Conservation (phyloP, 495 filamentous ascomycete species). For the Aspergillus campestris region DNA sequence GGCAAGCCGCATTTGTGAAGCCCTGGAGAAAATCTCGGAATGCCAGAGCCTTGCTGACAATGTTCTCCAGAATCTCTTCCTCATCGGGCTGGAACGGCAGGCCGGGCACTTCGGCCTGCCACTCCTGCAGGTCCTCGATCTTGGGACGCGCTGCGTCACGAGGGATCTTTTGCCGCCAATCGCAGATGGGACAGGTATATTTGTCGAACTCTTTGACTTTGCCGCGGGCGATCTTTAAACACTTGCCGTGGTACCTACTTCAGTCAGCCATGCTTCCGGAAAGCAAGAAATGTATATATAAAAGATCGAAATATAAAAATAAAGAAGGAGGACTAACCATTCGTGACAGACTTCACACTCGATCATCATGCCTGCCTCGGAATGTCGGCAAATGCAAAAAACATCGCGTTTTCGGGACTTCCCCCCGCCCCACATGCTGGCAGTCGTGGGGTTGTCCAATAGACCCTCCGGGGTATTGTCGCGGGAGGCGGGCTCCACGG, state of each 20-base stretch:
- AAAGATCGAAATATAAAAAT: neutral
- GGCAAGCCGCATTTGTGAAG: conserved; percentile 72
- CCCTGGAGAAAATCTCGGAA: conserved; percentile 77
- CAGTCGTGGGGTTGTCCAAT: conserved; percentile 36
- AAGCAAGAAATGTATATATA: too few relatives aligned
- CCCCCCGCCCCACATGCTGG: conserved; percentile 35
- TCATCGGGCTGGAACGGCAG: conserved; percentile 97
- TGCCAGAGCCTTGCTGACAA: conserved; percentile 71
- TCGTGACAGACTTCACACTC: conserved; percentile 97
- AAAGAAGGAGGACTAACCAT: conserved; percentile 52
- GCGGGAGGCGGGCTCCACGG: conserved; percentile 84
- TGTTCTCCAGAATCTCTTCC: conserved; percentile 72
- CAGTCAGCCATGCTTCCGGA: too few relatives aligned
- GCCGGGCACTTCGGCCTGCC: conserved; percentile 74
- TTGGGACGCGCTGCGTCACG: conserved; percentile 97
- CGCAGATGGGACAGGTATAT: conserved; percentile 97
- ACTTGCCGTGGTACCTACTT: conserved; percentile 90
- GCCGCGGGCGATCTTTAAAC: conserved; percentile 92
- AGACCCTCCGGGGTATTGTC: conserved; percentile 69
- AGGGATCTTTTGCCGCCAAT: conserved; percentile 95
- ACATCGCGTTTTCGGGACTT: conserved; percentile 62
- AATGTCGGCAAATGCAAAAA: conserved; percentile 91
- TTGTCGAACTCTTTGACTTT: conserved; percentile 98
- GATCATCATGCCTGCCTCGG: conserved; percentile 98
- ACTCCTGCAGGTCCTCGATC: conserved; percentile 79